Percentiles rank a stretch among this genome's conserved stretches.
Conservation (phyloP, 2,329 filamentous ascomycete genomes). For the Colletotrichum theobromicola region DNA sequence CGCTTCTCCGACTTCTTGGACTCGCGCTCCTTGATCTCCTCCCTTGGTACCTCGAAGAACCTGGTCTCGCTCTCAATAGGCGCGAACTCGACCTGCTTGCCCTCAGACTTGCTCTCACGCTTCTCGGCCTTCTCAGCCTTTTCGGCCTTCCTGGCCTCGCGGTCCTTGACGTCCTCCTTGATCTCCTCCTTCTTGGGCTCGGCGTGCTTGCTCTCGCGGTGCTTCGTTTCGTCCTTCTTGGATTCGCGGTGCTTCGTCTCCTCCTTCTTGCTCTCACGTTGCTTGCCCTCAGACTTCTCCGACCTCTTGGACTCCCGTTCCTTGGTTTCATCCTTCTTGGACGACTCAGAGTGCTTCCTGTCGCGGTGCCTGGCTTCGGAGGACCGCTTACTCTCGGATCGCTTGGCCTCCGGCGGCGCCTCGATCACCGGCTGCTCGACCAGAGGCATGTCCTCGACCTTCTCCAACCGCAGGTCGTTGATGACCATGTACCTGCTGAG, state of each 20-base stretch:
- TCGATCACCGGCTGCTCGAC: neutral
- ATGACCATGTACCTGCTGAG: slow-evolving; percentile 94
- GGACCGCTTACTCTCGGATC: neutral
- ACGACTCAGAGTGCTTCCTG: neutral
- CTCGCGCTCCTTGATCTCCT: neutral
- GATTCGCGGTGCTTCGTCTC: neutral
- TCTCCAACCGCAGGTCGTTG: slow-evolving; percentile 77
- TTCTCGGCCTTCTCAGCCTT: neutral
- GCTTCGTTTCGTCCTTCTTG: neutral
- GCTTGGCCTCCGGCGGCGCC: neutral
- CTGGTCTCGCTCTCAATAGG: neutral
- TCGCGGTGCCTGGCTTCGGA: neutral
- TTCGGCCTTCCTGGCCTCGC: neutral
- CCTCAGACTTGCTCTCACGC: neutral
- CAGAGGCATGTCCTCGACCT: slow-evolving; percentile 25
- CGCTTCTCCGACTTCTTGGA: neutral
- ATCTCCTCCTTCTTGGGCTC: neutral
- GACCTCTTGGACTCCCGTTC: neutral
- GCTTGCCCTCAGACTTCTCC: neutral
- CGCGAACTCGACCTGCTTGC: neutral
- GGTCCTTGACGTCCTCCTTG: neutral
- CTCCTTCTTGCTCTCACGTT: neutral
- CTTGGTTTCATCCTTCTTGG: neutral
- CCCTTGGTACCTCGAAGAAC: neutral
- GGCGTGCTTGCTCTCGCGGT: neutral